Base-by-base conservation (phyloP, 225 moss, liverwort and hornwort species). In the Polytrichum commune region DNA sequence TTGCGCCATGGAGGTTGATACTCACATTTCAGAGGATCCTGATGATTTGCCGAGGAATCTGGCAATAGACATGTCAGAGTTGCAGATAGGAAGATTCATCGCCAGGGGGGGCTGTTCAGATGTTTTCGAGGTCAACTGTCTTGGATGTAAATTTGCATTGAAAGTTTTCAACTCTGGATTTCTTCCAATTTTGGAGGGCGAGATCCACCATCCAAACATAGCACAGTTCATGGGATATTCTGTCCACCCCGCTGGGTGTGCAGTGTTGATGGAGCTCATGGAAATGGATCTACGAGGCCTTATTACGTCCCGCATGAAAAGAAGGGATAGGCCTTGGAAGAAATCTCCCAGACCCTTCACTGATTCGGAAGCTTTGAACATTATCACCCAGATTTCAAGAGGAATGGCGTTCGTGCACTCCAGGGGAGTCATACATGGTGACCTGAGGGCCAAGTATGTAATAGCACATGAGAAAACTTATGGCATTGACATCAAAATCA, bases 321-420 rank as follows among this genome's bases (percentile, higher is more conserved):
- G 18, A 29, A 22, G 22, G 30, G 8, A 35, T 4, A 29, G 60
- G 25, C 8, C 1, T 10, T 65, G n/a, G 46, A 53, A 28, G 29
- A 24, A 55, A 53, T 58, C 74, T 7, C 32, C 55, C 27, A 22
- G 33, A 7, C 75, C 72, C 25, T 79, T 76, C 56, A 5, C 24
- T 55, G 24, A 24, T 7, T 4, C 19, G 65, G 66, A 76, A 67
- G 66, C 60, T 60, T 4, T 62, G 19, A 66, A 75, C 25, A 16
- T 73, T 6, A 77, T 77, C 32, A 60, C 67, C 26, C 64, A 84
- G 13, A 58, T 80, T 53, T 80, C 84, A 0, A 1, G 74, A 13
- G 77, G 80, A 0, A 19, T 80, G 84, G 67, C 28, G 26, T 84
- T 77, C 8, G 69, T 80, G 28, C 72, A 80, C 69, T 56, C 62